Evolutionary conservation across 257 asterid genomes (phyloP).

Genomic region (Solanum gandarillasii): DNA sequence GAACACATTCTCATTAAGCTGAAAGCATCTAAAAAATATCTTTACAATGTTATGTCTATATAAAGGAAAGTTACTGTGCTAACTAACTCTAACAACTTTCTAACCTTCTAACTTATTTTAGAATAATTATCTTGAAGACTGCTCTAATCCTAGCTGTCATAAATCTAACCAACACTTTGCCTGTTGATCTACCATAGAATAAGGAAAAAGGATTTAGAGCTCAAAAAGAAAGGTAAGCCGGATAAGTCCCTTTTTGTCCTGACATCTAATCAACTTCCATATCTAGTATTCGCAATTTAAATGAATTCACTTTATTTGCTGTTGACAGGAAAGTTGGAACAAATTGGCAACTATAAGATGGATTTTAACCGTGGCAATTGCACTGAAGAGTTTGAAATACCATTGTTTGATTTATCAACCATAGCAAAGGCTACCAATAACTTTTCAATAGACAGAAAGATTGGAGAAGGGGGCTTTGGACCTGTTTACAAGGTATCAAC

Average conservation of each 20-base stretch:
- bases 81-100: no score
- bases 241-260: not conserved
- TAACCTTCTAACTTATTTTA: no score
- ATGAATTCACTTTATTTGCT: not conserved
- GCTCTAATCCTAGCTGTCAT: no score
- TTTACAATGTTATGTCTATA: no score
- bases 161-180: no score
- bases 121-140: no score
- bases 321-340: not conserved
- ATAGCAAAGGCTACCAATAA: constrained; percentile 23
- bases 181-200: not conserved
- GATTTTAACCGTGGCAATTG: not conserved
- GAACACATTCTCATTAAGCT: no score
- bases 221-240: not conserved
- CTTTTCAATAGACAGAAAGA: constrained; percentile 25
- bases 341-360: not conserved
- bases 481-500: constrained; percentile 44
- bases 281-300: not conserved
- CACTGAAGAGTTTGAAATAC: constrained; percentile 24
- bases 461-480: constrained; percentile 56
- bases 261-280: not conserved
- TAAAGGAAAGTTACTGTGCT: no score
- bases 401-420: constrained; percentile 17
- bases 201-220: not conserved
- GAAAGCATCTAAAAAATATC: no score